A percentile compares a stretch with the other conserved stretches of the same genome.
These are phyloP conservation scores for Lodderomyces metapsilosis DNA, from an alignment of 1,139 yeast species.

Conservation along the genomic window DNA sequence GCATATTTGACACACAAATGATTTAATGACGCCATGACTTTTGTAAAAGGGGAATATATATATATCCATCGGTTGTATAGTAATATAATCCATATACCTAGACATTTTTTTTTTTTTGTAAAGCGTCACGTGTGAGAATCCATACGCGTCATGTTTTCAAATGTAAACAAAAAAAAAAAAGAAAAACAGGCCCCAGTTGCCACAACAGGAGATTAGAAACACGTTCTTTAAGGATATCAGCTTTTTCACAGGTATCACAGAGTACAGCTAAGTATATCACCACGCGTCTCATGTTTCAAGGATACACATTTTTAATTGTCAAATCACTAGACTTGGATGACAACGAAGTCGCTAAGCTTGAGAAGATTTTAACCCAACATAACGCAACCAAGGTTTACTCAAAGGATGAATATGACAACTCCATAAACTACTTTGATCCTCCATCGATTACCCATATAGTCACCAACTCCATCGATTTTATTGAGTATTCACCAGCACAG, in stretches of 20 bases:
- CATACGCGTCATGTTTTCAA: conserved; percentile 1
- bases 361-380: conserved; percentile 20
- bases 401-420: conserved; percentile 26
- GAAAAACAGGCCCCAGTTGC: no score
- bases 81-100: background rate
- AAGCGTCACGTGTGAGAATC: background rate
- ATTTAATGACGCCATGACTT: conserved; percentile 3
- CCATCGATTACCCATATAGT: conserved; percentile 50
- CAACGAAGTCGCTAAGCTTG: conserved; percentile 20
- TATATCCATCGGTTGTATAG: background rate
- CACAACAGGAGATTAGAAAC: background rate
- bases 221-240: no score
- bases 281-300: conserved; percentile 31
- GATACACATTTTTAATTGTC: conserved; percentile 40
- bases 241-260: no score
- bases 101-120: no score
- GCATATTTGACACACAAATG: background rate
- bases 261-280: no score
- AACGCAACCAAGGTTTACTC: conserved; percentile 23
- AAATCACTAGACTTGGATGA: conserved; percentile 27
- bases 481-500: conserved; percentile 51
- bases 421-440: conserved; percentile 23
- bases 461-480: conserved; percentile 52
- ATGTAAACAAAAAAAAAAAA: background rate
- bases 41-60: background rate